Percentiles rank a stretch among this genome's conserved stretches.
Conservation (phyloP, 75 land plant genomes). For the Azolla pinnata region DNA sequence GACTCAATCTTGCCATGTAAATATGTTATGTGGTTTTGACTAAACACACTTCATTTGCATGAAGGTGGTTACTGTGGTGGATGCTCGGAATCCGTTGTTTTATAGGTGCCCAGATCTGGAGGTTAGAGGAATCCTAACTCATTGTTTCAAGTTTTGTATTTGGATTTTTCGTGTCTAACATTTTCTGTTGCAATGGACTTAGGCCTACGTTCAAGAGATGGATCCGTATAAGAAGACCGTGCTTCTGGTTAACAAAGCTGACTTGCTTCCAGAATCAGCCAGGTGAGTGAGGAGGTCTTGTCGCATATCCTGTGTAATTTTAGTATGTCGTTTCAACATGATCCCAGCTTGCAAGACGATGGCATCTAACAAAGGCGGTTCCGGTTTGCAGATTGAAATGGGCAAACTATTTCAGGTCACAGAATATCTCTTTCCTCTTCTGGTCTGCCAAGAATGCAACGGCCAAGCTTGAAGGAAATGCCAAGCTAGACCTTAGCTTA, state of each 20-base stretch:
- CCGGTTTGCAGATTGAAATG: slow-evolving; percentile 47
- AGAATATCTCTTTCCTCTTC: slow-evolving; percentile 61
- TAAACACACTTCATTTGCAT: background rate
- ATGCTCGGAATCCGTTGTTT: slow-evolving; percentile 91
- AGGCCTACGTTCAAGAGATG: slow-evolving; percentile 79
- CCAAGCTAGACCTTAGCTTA: background rate
- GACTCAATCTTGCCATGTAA: too few relatives aligned
- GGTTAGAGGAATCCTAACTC: slow-evolving; percentile 31
- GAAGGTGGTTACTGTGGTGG: slow-evolving; percentile 96
- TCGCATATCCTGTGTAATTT: too few relatives aligned
- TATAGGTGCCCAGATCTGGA: slow-evolving; percentile 97
- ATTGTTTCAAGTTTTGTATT: background rate
- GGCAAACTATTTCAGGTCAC: slow-evolving; percentile 58
- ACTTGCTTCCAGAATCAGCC: slow-evolving; percentile 56
- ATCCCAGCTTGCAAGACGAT: too few relatives aligned
- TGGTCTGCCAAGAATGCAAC: slow-evolving; percentile 97
- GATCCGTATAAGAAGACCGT: slow-evolving; percentile 62
- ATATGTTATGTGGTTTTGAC: slow-evolving; percentile 1
- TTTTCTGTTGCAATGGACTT: background rate
- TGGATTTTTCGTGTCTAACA: background rate
- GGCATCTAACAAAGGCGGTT: too few relatives aligned
- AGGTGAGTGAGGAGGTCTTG: too few relatives aligned
- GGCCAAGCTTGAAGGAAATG: slow-evolving; percentile 60
- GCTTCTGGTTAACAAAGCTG: slow-evolving; percentile 89
- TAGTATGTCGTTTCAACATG: too few relatives aligned